Conservation (phyloP, 2,329 filamentous ascomycete species). For the Aureobasidium sp. region DNA sequence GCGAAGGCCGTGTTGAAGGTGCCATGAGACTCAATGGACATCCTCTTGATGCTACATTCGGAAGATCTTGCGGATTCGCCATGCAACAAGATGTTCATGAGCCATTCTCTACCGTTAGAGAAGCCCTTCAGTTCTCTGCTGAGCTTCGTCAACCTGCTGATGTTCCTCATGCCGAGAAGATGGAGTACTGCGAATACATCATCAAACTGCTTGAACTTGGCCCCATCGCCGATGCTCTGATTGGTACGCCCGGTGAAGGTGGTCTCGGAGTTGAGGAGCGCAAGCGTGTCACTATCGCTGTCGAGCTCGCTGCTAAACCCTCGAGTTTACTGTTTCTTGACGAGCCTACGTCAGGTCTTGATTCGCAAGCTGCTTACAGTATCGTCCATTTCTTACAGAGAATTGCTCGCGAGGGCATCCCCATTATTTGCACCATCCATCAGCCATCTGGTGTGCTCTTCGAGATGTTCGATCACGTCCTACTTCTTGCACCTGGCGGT, state of each 20-base stretch:
- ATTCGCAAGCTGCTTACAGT: slow-evolving; percentile 57
- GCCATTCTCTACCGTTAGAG: slow-evolving; percentile 49
- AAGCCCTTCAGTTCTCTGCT: slow-evolving; percentile 50
- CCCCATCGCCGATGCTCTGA: slow-evolving; percentile 61
- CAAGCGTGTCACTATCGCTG: slow-evolving; percentile 55
- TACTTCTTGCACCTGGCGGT: slow-evolving; percentile 39
- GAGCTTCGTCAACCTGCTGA: slow-evolving; percentile 50
- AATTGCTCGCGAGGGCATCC: slow-evolving; percentile 44
- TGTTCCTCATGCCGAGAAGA: slow-evolving; percentile 52
- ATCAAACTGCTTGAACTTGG: slow-evolving; percentile 60
- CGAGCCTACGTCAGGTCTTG: slow-evolving; percentile 52
- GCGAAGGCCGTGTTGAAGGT: slow-evolving; percentile 57
- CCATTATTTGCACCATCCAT: slow-evolving; percentile 42
- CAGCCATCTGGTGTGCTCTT: slow-evolving; percentile 55
- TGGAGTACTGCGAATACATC: slow-evolving; percentile 59
- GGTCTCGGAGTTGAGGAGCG: slow-evolving; percentile 57
- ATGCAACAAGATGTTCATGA: slow-evolving; percentile 66
- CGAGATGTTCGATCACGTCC: slow-evolving; percentile 38
- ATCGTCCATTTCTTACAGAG: slow-evolving; percentile 57
- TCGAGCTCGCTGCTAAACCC: slow-evolving; percentile 36
- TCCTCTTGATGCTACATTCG: slow-evolving; percentile 51
- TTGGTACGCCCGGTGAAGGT: slow-evolving; percentile 57
- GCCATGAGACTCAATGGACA: slow-evolving; percentile 60
- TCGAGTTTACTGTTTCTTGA: slow-evolving; percentile 55
- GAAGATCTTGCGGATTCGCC: slow-evolving; percentile 60